Conservation (phyloP, 1,284 basidiomycete species). For the Cryptococcus floricola region DNA sequence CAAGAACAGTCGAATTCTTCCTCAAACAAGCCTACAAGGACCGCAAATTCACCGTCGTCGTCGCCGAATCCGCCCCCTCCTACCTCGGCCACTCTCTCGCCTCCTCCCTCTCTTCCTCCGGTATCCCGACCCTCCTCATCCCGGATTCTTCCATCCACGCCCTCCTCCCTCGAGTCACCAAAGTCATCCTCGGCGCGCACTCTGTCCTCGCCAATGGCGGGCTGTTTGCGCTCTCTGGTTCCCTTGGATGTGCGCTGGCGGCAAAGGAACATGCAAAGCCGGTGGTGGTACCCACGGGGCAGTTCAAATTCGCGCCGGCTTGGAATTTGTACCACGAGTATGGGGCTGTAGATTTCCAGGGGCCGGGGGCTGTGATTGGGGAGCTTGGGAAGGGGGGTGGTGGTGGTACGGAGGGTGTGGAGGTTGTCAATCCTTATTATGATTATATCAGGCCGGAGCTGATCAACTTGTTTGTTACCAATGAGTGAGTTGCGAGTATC, state of each 20-base stretch:
- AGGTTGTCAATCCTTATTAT: conserved; percentile 86
- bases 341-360: conserved; percentile 79
- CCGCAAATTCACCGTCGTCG: conserved; percentile 92
- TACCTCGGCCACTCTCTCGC: conserved; percentile 85
- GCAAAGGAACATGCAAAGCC: conserved; percentile 90
- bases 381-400: conserved; percentile 55
- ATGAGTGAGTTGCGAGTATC: conserved; percentile 65
- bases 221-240: conserved; percentile 82
- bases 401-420: conserved; percentile 75
- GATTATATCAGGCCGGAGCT: conserved; percentile 91
- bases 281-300: conserved; percentile 88
- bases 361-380: conserved; percentile 76
- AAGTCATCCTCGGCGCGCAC: conserved; percentile 90
- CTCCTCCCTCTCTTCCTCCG: conserved; percentile 65
- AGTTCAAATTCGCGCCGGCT: conserved; percentile 90
- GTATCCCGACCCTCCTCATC: conserved; percentile 89
- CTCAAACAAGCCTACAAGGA: conserved; percentile 84
- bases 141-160: conserved; percentile 94
- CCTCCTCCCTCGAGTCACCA: conserved; percentile 94
- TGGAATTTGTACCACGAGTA: conserved; percentile 91
- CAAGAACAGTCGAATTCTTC: conserved; percentile 89
- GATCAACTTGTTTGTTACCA: conserved; percentile 91
- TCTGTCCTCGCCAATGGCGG: conserved; percentile 93
- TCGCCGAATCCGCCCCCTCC: conserved; percentile 88
- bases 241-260: conserved; percentile 77